phyloP scores from a whole-genome alignment of 2,329 filamentous ascomycete species.

The Stemphylium lycopersici region DNA sequence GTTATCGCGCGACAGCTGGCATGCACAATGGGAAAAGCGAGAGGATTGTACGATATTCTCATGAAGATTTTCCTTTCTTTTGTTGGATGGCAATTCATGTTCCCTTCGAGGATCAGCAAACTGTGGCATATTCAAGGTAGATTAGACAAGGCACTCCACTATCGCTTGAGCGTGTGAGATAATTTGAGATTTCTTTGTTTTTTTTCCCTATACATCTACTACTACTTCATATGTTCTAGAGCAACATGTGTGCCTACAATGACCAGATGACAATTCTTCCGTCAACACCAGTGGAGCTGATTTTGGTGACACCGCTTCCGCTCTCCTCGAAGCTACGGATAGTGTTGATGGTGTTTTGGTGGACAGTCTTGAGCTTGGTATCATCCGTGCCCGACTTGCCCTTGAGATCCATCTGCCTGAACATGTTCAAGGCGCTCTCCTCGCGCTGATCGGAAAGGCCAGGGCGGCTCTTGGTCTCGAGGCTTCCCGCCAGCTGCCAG shows the following conservation, averaged over 20 bases:
- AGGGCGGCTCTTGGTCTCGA: constrained; percentile 73
- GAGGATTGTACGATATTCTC: constrained; percentile 6
- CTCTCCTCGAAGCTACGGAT: constrained; percentile 75
- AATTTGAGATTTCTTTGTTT: constrained; percentile 1
- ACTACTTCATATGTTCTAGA: background rate
- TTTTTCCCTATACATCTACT: too few species aligned
- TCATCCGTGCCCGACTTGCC: constrained; percentile 78
- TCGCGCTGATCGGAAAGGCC: constrained; percentile 71
- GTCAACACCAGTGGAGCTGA: constrained; percentile 69
- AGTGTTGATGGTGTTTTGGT: constrained; percentile 94
- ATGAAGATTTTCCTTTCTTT: background rate
- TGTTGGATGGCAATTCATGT: background rate
- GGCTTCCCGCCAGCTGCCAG: constrained; percentile 81
- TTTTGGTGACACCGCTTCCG: constrained; percentile 71
- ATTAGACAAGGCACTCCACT: constrained; percentile 13
- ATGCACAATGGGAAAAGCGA: background rate
- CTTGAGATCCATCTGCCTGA: constrained; percentile 97
- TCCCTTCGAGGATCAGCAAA: background rate
- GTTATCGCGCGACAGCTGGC: background rate
- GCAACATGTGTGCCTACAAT: constrained; percentile 38
- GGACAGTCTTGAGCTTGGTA: constrained; percentile 90
- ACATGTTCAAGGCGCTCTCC: constrained; percentile 97
- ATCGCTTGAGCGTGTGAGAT: constrained; percentile 18
- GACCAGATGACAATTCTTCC: constrained; percentile 57
- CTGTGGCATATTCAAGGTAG: too few species aligned